phyloP scores from a whole-genome alignment of 148 eudicot species.

The Chenopodium quinoa region DNA sequence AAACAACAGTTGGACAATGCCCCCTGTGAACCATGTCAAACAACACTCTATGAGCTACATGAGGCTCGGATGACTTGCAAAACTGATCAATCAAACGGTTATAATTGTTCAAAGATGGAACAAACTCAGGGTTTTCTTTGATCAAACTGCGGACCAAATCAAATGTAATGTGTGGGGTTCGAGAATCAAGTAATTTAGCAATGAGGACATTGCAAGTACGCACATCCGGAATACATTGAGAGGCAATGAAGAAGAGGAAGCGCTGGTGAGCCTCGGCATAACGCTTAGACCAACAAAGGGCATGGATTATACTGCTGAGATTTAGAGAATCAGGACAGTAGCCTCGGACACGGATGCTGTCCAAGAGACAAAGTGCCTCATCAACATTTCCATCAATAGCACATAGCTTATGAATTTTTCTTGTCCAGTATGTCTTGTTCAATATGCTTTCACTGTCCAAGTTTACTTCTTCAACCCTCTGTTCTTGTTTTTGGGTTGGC shows the following conservation, averaged over 20 bases:
- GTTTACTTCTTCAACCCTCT: conserved; percentile 26
- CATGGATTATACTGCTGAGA: conserved; percentile 67
- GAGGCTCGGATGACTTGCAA: conserved; percentile 38
- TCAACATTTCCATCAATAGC: conserved; percentile 40
- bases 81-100: conserved; percentile 73
- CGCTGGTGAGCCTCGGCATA: conserved; percentile 66
- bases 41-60: conserved; percentile 54
- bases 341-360: conserved; percentile 50
- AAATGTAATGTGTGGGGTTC: conserved; percentile 43
- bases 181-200: conserved; percentile 54
- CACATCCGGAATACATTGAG: conserved; percentile 50
- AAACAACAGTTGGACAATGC: conserved; percentile 55
- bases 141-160: conserved; percentile 39
- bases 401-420: conserved; percentile 60
- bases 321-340: conserved; percentile 56
- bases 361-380: conserved; percentile 54
- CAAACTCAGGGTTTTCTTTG: conserved; percentile 42
- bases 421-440: conserved; percentile 48
- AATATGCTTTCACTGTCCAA: conserved; percentile 22
- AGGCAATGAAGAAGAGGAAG: conserved; percentile 37
- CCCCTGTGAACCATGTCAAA: conserved; percentile 60
- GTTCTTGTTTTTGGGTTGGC: conserved; percentile 9
- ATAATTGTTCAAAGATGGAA: conserved; percentile 63
- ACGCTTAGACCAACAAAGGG: conserved; percentile 57
- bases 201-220: conserved; percentile 80